These are phyloP conservation scores for Apiosordaria backusii DNA, from an alignment of 495 filamentous ascomycete species.

Conservation along the genomic window DNA sequence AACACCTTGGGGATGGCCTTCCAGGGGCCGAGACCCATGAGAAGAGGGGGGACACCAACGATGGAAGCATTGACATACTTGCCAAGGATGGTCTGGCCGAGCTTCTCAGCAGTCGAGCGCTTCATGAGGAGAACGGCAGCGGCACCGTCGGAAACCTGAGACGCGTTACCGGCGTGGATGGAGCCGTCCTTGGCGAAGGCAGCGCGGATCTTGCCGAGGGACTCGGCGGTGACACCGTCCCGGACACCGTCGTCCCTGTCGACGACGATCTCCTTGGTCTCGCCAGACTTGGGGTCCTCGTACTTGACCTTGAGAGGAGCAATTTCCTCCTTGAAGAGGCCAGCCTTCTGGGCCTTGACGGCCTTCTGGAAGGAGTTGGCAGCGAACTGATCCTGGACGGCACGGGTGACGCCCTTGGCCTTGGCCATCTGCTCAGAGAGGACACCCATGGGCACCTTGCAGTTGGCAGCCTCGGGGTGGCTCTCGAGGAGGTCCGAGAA, in stretches of 20 bases:
- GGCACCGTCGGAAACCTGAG: constrained; percentile 92
- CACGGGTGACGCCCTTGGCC: constrained; percentile 67
- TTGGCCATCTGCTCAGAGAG: constrained; percentile 94
- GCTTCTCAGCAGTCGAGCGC: constrained; percentile 81
- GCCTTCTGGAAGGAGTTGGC: constrained; percentile 89
- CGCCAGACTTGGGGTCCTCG: constrained; percentile 85
- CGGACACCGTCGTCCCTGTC: constrained; percentile 84
- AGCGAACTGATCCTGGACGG: constrained; percentile 82
- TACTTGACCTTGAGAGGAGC: constrained; percentile 75
- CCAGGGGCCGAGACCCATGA: constrained; percentile 96
- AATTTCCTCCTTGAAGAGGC: constrained; percentile 93
- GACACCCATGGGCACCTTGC: constrained; percentile 96
- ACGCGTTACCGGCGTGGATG: constrained; percentile 95
- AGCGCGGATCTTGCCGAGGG: constrained; percentile 80
- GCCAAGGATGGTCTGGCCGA: constrained; percentile 81
- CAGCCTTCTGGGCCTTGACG: constrained; percentile 74
- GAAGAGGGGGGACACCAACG: constrained; percentile 84
- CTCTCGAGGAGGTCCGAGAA: constrained; percentile 89
- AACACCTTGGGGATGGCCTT: constrained; percentile 92
- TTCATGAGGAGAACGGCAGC: constrained; percentile 96
- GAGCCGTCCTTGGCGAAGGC: constrained; percentile 87
- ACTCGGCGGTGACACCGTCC: constrained; percentile 79
- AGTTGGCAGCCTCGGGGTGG: constrained; percentile 82
- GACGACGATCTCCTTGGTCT: constrained; percentile 81
- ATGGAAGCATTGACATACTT: constrained; percentile 83